A percentile compares a stretch with the other conserved stretches of the same genome.
Evolutionary conservation across 768 basidiomycete species (phyloP).

Genomic region (Rhizopogon vinicolor): DNA sequence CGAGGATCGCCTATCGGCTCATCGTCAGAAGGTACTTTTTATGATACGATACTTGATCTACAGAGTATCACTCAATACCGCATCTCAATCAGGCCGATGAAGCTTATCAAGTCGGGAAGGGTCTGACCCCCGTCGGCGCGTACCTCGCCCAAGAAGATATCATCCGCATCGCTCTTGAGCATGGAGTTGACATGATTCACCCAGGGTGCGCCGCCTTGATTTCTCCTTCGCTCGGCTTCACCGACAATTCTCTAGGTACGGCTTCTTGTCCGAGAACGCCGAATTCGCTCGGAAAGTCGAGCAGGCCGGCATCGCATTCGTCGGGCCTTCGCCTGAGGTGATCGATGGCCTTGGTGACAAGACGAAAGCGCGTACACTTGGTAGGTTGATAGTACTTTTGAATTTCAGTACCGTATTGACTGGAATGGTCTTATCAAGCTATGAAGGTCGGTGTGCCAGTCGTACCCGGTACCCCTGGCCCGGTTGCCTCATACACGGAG

Average conservation of each 20-base stretch:
- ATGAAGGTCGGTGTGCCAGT: constrained; percentile 91
- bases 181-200: constrained; percentile 99
- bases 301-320: constrained; percentile 94
- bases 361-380: constrained; percentile 91
- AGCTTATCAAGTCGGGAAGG: constrained; percentile 97
- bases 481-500: constrained; percentile 74
- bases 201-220: constrained; percentile 61
- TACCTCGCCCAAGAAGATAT: constrained; percentile 98
- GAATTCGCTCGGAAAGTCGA: constrained; percentile 97
- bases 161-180: constrained; percentile 92
- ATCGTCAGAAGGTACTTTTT: constrained; percentile 85
- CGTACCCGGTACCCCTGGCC: constrained; percentile 97
- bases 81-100: constrained; percentile 74
- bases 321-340: constrained; percentile 92
- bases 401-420: constrained; percentile 2
- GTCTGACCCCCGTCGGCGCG: constrained; percentile 92
- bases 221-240: neutral
- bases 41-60: constrained; percentile 5
- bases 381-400: constrained; percentile 33
- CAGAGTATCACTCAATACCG: constrained; percentile 25
- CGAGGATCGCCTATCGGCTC: constrained; percentile 95
- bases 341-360: constrained; percentile 98
- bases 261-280: constrained; percentile 97
- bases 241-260: constrained; percentile 57
- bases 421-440: constrained; percentile 39